These are phyloP conservation scores for Penicillium corylophilum DNA, from an alignment of 2,329 filamentous ascomycete species.

Conservation along the genomic window DNA sequence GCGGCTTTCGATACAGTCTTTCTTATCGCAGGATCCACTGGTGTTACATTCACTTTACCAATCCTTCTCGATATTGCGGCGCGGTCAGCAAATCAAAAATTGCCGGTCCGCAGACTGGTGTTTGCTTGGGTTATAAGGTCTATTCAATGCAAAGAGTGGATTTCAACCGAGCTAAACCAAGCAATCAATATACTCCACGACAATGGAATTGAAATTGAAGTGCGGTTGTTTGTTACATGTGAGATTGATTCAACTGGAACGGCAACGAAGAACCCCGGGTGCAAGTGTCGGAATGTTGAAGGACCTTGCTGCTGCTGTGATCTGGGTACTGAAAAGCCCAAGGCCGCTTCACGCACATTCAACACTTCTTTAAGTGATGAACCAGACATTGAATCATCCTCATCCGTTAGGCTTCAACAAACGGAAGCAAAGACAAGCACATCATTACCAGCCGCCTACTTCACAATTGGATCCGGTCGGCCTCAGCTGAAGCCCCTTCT, in stretches of 20 bases:
- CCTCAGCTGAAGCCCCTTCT: not conserved
- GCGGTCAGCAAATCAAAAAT: not conserved
- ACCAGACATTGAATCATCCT: not conserved
- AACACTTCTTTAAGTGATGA: not conserved
- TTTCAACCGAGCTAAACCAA: conserved; percentile 4
- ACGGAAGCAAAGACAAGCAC: not conserved
- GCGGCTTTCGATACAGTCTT: conserved; percentile 11
- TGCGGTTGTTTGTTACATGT: conserved; percentile 9
- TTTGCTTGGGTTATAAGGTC: conserved; percentile 13
- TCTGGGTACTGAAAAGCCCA: not conserved
- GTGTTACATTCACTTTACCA: conserved; percentile 12
- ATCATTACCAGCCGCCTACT: not conserved
- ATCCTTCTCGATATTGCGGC: conserved; percentile 13
- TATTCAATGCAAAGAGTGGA: conserved; percentile 6
- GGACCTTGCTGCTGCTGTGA: conserved; percentile 5
- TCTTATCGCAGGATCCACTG: conserved; percentile 7
- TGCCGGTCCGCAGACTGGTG: conserved; percentile 4
- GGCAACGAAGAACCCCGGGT: not conserved
- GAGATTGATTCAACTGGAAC: not conserved
- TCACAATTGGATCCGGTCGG: conserved; percentile 1
- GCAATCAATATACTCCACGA: not conserved
- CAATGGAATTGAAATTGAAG: conserved; percentile 1
- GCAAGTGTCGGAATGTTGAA: conserved; percentile 1
- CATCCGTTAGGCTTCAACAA: not conserved
- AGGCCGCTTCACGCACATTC: not conserved